Evolutionary conservation across 495 filamentous ascomycete genomes (phyloP), one percentile per base, ranked within the genome.

Genomic region (Terfezia claveryi): DNA sequence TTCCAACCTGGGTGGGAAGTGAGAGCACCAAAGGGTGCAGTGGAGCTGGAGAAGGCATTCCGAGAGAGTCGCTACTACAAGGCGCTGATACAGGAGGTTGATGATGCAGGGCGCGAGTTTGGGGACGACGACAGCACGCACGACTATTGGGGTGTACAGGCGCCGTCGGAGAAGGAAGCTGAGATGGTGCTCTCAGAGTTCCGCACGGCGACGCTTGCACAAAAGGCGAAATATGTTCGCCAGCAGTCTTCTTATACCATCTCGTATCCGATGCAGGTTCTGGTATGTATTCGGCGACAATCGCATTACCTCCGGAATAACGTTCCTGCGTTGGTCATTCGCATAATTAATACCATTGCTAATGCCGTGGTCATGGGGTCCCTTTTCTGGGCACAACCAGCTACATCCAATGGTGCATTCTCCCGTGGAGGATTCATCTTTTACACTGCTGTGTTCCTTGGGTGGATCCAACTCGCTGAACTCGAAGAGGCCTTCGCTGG

Each of bases 371-470:
- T 46, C 41, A 46, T 46, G 41, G 41, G 41, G 14, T 46, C 41
- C 41, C 41, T 46, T 14, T 46, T 46, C 17, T 46, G 80, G 59
- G 76, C 76, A 9, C 70, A 82, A 67, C 68, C 80, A 0, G 59
- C 74, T 37, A 72, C 80, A 59, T 82, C 81, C 23, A 72, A 69
- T 36, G 81, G 83, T 36, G 78, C 80, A 2, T 87, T 87, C 64
- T 69, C 76, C 8, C 74, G 81, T 51, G 75, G 81, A 6, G 82
- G 83, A 62, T 73, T 78, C 9, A 62, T 78, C 12, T 86, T 86
- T 73, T 85, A 85, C 68, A 78, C 78, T 5, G 79, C 84, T 60
- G 61, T 86, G 16, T 85, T 82, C 68, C 71, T 83, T n/a, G 80
- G 81, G 51, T 85, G 80, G 80, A 70, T 85, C 41, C 80, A 84